Conservation (phyloP, 495 filamentous ascomycete species). For the Astrothelium macrocarpum region DNA sequence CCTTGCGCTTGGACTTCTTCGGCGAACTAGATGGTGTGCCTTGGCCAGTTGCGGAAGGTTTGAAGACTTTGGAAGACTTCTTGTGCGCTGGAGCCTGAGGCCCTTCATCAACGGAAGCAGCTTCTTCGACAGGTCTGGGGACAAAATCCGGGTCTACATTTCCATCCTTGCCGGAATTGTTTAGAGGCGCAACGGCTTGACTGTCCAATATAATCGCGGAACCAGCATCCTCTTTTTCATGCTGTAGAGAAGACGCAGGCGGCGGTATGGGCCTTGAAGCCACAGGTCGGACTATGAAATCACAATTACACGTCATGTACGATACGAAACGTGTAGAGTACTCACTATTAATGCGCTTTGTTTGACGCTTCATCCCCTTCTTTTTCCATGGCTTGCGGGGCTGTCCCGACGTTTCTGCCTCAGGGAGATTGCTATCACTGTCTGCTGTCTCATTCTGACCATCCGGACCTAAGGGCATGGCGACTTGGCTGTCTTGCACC, state of each 20-base stretch:
- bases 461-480: slow-evolving; percentile 52
- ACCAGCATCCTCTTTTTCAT: slow-evolving; percentile 24
- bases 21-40: slow-evolving; percentile 26
- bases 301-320: slow-evolving; percentile 8
- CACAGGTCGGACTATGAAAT: slow-evolving; percentile 8
- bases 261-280: not conserved
- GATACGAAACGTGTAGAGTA: slow-evolving; percentile 9
- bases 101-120: not conserved
- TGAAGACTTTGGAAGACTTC: not conserved
- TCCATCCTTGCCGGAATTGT: not conserved
- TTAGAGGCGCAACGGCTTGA: not conserved
- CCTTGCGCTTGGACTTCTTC: slow-evolving; percentile 51
- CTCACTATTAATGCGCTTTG: slow-evolving; percentile 65
- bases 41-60: slow-evolving; percentile 14
- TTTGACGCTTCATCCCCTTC: slow-evolving; percentile 83
- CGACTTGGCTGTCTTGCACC: slow-evolving; percentile 54
- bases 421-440: slow-evolving; percentile 30
- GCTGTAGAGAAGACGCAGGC: not conserved
- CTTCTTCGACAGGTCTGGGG: slow-evolving; percentile 15
- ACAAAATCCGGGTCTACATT: not conserved
- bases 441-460: slow-evolving; percentile 45
- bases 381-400: slow-evolving; percentile 70
- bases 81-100: not conserved
- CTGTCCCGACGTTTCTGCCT: slow-evolving; percentile 33
- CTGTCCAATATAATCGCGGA: slow-evolving; percentile 27